phyloP scores from a whole-genome alignment of 1,139 yeast species.

The Kazachstania sp. region DNA sequence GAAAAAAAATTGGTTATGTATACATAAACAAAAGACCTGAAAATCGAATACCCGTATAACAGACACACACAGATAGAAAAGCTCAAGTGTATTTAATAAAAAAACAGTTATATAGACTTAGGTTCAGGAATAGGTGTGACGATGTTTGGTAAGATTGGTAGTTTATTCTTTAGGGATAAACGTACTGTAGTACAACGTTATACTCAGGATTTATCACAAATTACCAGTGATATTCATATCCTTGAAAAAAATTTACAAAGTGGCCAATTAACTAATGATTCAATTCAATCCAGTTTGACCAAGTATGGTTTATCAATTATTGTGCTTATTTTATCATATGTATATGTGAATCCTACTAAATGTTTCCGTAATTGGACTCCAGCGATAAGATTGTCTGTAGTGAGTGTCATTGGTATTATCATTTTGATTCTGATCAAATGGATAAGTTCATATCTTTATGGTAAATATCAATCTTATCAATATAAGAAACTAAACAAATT shows the following conservation, averaged over 20 bases:
- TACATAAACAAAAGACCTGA: too few species aligned
- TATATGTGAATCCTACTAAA: background rate
- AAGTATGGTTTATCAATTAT: conserved; percentile 16
- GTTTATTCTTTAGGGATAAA: conserved; percentile 7
- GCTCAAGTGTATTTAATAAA: too few species aligned
- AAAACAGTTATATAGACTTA: too few species aligned
- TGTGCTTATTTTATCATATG: conserved; percentile 1
- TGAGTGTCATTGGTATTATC: conserved; percentile 7
- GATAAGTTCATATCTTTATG: background rate
- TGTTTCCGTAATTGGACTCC: background rate
- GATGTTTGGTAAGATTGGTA: conserved; percentile 12
- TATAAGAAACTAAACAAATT: conserved; percentile 33
- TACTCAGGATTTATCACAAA: conserved; percentile 24
- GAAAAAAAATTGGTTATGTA: too few species aligned
- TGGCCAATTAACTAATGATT: conserved; percentile 12
- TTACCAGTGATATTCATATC: conserved; percentile 25
- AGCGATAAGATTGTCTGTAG: background rate
- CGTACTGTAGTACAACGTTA: conserved; percentile 22
- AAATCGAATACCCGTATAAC: too few species aligned
- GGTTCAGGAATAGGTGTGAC: background rate
- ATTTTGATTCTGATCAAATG: background rate
- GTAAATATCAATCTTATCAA: conserved; percentile 14
- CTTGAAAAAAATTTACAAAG: conserved; percentile 18
- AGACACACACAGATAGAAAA: too few species aligned
- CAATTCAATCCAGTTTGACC: conserved; percentile 15